Base-by-base conservation (phyloP, 441 rosid species). In the Arabidopsis lyrata region DNA sequence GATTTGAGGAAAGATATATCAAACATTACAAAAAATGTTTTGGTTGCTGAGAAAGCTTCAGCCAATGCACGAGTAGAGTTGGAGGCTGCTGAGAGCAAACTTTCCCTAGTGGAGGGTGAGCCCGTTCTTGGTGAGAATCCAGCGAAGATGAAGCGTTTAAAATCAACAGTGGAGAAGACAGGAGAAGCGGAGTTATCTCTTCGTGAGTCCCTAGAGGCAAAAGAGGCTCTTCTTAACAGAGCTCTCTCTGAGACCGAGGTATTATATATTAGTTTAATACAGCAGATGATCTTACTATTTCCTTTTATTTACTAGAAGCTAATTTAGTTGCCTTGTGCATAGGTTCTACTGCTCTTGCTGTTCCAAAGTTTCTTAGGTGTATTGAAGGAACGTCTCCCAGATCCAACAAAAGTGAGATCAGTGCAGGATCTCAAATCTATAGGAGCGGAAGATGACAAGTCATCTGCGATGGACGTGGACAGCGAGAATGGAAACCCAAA, bases 81-180 rank as follows among this genome's bases (percentile, higher is more conserved):
- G 76, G 96, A 86, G 76, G 81, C 85, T 66, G 91, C 95, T 22
- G 99, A 90, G 85, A 86, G 90, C 65, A 96, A 86, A 86, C 95
- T 96, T 73, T 72, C 88, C 50, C 80, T 93, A 55, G 87, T 92
- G 59, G 97, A 87, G 29, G 99, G 99, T 80, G 91, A 90, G 77
- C 98, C 99, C 36, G 90, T 93, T 42, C 89, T 92, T 63, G 98
- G 97, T 65, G 99, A 88, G 22, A 93, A 89, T 69, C 97, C 98
- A 64, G 91, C 68, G 1, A 89, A 83, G 85, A 78, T 93, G 85
- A 93, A 85, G 82, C 97, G 87, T 55, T 79, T 96, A 81, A 92
- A 85, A 78, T 75, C 89, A 65, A 82, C 84, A 34, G 89, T 91
- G 58, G 97, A 90, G 63, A 91, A 82, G 65, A 56, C 92, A 56